Conservation (phyloP, 805 yeast genomes). For the Myxozyma neotropica region DNA sequence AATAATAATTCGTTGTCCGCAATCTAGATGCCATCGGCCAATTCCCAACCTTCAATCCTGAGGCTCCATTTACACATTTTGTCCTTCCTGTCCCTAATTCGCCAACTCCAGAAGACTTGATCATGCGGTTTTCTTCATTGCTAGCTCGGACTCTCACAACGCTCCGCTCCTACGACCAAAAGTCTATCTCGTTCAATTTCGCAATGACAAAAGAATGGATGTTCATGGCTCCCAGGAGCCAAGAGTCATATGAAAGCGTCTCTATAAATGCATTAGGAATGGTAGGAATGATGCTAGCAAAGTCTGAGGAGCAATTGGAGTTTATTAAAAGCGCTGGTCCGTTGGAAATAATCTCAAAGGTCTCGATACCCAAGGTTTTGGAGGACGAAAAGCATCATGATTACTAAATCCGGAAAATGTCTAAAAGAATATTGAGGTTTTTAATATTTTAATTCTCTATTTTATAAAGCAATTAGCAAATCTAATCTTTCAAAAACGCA, state of each 20-base stretch:
- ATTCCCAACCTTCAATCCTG: constrained; percentile 64
- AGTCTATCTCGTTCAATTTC: constrained; percentile 72
- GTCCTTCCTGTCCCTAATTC: constrained; percentile 61
- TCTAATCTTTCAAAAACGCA: constrained; percentile 34
- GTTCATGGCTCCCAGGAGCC: constrained; percentile 79
- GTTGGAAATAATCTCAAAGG: constrained; percentile 55
- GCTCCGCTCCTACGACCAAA: constrained; percentile 40
- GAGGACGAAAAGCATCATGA: constrained; percentile 35
- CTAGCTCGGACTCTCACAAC: constrained; percentile 72
- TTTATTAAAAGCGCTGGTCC: constrained; percentile 49
- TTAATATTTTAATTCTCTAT: not conserved
- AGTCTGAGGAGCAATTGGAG: constrained; percentile 57
- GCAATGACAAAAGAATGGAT: constrained; percentile 81
- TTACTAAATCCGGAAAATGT: constrained; percentile 11
- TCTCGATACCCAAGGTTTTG: constrained; percentile 58
- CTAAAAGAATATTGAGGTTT: no score
- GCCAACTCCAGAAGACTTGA: constrained; percentile 58
- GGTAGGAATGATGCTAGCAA: constrained; percentile 77
- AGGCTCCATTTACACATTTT: constrained; percentile 78
- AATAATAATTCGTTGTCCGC: no score
- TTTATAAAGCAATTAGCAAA: not conserved
- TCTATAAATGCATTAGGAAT: constrained; percentile 82
- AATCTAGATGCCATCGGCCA: constrained; percentile 36
- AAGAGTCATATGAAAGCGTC: constrained; percentile 54
- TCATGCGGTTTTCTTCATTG: constrained; percentile 69